Conservation (phyloP, 1,139 yeast genomes). For the Protomyces macrosporus region DNA sequence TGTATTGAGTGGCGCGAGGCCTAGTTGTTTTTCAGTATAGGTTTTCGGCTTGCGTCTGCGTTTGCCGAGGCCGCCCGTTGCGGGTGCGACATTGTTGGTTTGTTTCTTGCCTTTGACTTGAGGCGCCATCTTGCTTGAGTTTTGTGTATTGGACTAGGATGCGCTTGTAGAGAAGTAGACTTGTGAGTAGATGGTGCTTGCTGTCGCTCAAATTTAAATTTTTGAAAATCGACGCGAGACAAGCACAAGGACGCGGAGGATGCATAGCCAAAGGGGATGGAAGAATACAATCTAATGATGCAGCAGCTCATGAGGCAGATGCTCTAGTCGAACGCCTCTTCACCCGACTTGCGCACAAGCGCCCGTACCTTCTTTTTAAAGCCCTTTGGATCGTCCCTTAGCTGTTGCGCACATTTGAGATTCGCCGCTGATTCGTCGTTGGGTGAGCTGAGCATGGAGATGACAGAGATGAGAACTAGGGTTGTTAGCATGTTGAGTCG, state of each 20-base stretch:
- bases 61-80: background rate
- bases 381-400: slow-evolving; percentile 33
- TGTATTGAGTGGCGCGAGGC: slow-evolving; percentile 13
- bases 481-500: background rate
- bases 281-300: no score
- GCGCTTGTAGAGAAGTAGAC: no score
- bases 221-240: no score
- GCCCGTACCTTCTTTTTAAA: slow-evolving; percentile 34
- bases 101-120: slow-evolving; percentile 22
- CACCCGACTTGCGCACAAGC: slow-evolving; percentile 34
- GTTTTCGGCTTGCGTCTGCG: slow-evolving; percentile 7
- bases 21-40: slow-evolving; percentile 19
- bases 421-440: slow-evolving; percentile 35
- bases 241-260: no score
- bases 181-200: no score
- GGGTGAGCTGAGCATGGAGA: slow-evolving; percentile 35
- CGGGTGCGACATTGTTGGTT: slow-evolving; percentile 1
- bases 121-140: slow-evolving; percentile 4
- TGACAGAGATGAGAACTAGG: slow-evolving; percentile 32
- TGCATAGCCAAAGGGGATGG: no score
- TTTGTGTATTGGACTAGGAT: background rate
- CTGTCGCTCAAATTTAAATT: no score
- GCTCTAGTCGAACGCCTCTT: slow-evolving; percentile 25
- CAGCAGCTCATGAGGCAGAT: no score
- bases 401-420: slow-evolving; percentile 34